A percentile compares a stretch with the other conserved stretches of the same genome.
Evolutionary conservation across 2,329 filamentous ascomycete species (phyloP).

Genomic region (Erysiphe pulchra): DNA sequence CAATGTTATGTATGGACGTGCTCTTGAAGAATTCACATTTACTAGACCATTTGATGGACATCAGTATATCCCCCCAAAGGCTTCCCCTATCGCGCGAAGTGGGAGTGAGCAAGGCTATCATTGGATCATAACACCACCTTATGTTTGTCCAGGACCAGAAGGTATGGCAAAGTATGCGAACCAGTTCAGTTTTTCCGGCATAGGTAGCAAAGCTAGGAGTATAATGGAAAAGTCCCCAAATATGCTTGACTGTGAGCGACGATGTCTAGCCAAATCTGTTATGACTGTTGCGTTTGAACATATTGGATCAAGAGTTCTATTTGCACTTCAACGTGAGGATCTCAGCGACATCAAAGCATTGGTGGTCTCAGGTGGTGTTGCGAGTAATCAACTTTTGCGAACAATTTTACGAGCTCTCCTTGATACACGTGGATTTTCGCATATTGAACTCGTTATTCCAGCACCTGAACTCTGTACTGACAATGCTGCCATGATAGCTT

Average conservation of each 20-base stretch:
- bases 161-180: slow-evolving; percentile 10
- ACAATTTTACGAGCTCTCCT: slow-evolving; percentile 33
- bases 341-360: slow-evolving; percentile 25
- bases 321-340: slow-evolving; percentile 28
- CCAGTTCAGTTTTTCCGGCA: slow-evolving; percentile 49
- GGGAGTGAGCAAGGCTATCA: slow-evolving; percentile 22
- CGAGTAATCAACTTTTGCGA: slow-evolving; percentile 56
- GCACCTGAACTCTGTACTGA: slow-evolving; percentile 63
- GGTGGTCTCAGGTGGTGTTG: slow-evolving; percentile 76
- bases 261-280: slow-evolving; percentile 39
- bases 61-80: slow-evolving; percentile 22
- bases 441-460: slow-evolving; percentile 44
- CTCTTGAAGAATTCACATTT: slow-evolving; percentile 62
- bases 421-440: slow-evolving; percentile 34
- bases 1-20: slow-evolving; percentile 54
- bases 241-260: slow-evolving; percentile 33
- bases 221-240: slow-evolving; percentile 19
- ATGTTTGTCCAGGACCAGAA: slow-evolving; percentile 26
- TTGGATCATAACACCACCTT: slow-evolving; percentile 45
- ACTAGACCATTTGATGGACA: slow-evolving; percentile 18
- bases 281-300: slow-evolving; percentile 79
- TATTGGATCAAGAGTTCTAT: slow-evolving; percentile 45
- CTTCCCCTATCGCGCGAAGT: slow-evolving; percentile 23
- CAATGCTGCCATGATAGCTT: slow-evolving; percentile 94
- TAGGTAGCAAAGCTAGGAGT: slow-evolving; percentile 38